Percentiles rank a stretch among this genome's conserved stretches.
These are phyloP conservation scores for Monoraphidium neglectum DNA, from an alignment of 139 green algal species.

Conservation along the genomic window DNA sequence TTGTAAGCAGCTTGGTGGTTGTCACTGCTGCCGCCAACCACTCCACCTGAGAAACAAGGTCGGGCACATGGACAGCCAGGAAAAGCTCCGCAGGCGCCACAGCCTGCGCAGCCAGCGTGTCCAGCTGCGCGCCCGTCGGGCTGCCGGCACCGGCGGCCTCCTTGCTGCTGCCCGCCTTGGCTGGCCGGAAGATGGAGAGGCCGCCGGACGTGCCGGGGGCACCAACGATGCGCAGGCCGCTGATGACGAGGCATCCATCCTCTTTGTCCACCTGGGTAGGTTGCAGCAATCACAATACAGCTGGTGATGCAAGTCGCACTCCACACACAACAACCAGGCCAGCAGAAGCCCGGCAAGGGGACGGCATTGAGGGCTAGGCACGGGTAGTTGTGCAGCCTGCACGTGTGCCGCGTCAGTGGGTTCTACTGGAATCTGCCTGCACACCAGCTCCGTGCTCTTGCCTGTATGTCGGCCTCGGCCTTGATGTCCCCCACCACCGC, in stretches of 20 bases:
- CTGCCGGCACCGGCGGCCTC: background rate
- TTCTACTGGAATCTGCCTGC: too few species aligned
- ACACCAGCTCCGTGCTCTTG: too few species aligned
- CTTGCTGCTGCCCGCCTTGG: background rate
- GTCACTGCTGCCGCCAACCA: background rate
- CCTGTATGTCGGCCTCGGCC: slow-evolving; percentile 17
- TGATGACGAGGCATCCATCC: background rate
- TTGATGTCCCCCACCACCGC: slow-evolving; percentile 31
- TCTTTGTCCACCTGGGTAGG: too few species aligned
- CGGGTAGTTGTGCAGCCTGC: too few species aligned
- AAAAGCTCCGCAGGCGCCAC: slow-evolving; percentile 26
- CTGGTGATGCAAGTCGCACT: too few species aligned
- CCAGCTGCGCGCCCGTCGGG: background rate
- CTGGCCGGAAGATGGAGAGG: slow-evolving; percentile 29
- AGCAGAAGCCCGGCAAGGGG: too few species aligned
- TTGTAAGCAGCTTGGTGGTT: background rate
- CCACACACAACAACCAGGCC: too few species aligned
- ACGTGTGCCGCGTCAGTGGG: too few species aligned
- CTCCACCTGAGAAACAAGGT: slow-evolving; percentile 27
- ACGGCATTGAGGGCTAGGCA: too few species aligned
- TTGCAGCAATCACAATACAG: too few species aligned
- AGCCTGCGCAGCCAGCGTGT: background rate
- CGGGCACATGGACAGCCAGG: slow-evolving; percentile 25
- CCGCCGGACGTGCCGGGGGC: slow-evolving; percentile 3
- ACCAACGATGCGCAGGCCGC: slow-evolving; percentile 24